A percentile compares a stretch with the other conserved stretches of the same genome.
phyloP scores from a whole-genome alignment of 257 asterid genomes.

The Solanum bukasovii region DNA sequence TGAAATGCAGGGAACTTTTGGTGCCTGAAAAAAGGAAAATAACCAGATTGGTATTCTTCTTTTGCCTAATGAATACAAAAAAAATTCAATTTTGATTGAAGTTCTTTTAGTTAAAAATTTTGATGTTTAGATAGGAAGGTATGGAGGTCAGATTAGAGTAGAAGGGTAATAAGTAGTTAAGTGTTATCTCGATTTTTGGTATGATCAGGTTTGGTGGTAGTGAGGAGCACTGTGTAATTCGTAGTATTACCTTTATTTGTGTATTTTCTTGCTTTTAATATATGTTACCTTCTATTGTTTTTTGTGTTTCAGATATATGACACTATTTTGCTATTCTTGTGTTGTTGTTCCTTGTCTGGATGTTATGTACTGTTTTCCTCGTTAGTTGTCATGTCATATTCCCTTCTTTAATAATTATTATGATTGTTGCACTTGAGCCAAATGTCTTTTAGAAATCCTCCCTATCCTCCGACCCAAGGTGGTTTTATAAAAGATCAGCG shows the following conservation, averaged over 20 bases:
- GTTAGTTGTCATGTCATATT: neutral
- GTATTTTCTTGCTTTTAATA: too few relatives aligned
- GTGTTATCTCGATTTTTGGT: neutral
- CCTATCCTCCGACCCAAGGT: too few relatives aligned
- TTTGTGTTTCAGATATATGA: neutral
- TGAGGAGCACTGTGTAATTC: neutral
- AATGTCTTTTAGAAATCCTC: rapidly evolving
- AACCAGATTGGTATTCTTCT: neutral
- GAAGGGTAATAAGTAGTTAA: neutral
- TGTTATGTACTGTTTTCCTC: neutral
- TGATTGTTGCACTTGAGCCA: too few relatives aligned
- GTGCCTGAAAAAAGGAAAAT: neutral
- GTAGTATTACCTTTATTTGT: neutral
- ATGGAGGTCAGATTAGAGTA: neutral
- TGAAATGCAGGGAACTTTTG: neutral
- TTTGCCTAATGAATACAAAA: neutral
- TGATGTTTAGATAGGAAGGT: neutral
- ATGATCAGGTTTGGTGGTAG: neutral
- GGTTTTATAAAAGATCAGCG: too few relatives aligned
- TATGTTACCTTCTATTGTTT: neutral
- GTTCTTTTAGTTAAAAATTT: neutral
- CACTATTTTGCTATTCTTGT: too few relatives aligned
- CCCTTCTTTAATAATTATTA: neutral
- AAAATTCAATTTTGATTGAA: neutral
- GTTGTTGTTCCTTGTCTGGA: neutral